These are phyloP conservation scores for Silene latifolia DNA, from an alignment of 148 eudicot species.

Conservation along the genomic window DNA sequence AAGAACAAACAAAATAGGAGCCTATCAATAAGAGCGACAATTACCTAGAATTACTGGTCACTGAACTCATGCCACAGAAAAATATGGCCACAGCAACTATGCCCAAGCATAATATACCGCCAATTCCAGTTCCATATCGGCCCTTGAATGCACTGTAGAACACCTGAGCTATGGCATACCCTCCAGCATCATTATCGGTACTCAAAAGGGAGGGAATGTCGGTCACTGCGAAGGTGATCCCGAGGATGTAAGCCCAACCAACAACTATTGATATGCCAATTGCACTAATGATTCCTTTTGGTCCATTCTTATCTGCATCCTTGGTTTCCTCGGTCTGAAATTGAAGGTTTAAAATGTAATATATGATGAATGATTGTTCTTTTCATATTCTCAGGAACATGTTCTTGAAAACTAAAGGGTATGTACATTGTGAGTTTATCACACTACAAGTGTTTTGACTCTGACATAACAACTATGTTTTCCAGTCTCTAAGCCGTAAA, in stretches of 20 bases:
- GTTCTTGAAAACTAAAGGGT: too few relatives aligned
- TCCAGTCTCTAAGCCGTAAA: too few relatives aligned
- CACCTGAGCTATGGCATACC: constrained; percentile 90
- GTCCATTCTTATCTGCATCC: constrained; percentile 87
- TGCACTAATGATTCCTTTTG: constrained; percentile 87
- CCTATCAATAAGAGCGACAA: background rate
- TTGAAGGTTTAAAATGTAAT: background rate
- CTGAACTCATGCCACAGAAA: constrained; percentile 91
- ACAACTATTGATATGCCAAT: constrained; percentile 82
- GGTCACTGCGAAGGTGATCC: constrained; percentile 85
- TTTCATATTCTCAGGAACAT: too few relatives aligned
- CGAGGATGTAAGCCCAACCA: constrained; percentile 95
- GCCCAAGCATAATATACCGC: constrained; percentile 84
- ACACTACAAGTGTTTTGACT: too few relatives aligned
- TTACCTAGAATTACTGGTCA: constrained; percentile 98
- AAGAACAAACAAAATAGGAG: background rate
- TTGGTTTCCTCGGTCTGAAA: constrained; percentile 96
- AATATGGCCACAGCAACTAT: constrained; percentile 83
- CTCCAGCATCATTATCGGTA: constrained; percentile 73
- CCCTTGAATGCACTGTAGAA: constrained; percentile 76
- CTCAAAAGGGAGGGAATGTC: constrained; percentile 72
- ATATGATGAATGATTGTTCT: too few relatives aligned
- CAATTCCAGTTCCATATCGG: constrained; percentile 75
- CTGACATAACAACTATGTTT: too few relatives aligned
- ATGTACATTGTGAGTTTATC: too few relatives aligned